Evolutionary conservation across 2,329 filamentous ascomycete species (phyloP).

Genomic region (Claviceps fusiformis): DNA sequence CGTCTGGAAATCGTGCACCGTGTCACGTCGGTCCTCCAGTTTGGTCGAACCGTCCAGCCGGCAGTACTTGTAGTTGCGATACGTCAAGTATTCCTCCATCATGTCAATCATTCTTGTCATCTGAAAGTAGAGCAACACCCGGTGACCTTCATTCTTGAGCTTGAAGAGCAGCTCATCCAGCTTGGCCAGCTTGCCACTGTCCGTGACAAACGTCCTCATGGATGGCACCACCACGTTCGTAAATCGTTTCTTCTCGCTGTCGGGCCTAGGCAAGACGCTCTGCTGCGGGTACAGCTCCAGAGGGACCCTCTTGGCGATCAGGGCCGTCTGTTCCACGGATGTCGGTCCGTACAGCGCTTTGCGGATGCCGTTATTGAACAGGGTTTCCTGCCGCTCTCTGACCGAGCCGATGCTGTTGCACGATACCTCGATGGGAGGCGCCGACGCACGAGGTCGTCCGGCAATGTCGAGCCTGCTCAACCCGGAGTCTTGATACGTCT

Average conservation of each 20-base stretch:
- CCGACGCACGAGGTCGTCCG: slow-evolving; percentile 62
- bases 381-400: slow-evolving; percentile 53
- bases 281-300: slow-evolving; percentile 47
- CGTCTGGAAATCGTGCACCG: slow-evolving; percentile 91
- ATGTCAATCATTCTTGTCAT: slow-evolving; percentile 99
- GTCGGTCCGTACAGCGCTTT: slow-evolving; percentile 58
- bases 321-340: slow-evolving; percentile 52
- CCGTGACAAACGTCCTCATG: slow-evolving; percentile 94
- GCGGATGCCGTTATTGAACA: slow-evolving; percentile 71
- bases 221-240: slow-evolving; percentile 88
- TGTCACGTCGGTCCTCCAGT: slow-evolving; percentile 90
- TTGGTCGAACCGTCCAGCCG: slow-evolving; percentile 94
- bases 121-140: slow-evolving; percentile 96
- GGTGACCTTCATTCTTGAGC: slow-evolving; percentile 84
- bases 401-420: slow-evolving; percentile 54
- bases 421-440: slow-evolving; percentile 72
- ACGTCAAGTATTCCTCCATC: slow-evolving; percentile 97
- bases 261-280: slow-evolving; percentile 61
- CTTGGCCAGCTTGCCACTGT: slow-evolving; percentile 89
- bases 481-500: slow-evolving; percentile 53
- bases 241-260: slow-evolving; percentile 70
- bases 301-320: slow-evolving; percentile 62
- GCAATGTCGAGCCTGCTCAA: slow-evolving; percentile 70
- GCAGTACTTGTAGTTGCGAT: slow-evolving; percentile 98
- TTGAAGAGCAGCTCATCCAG: slow-evolving; percentile 76